These are phyloP conservation scores for Argentina anserina DNA, from an alignment of 306 rosid genomes.

Conservation along the genomic window DNA sequence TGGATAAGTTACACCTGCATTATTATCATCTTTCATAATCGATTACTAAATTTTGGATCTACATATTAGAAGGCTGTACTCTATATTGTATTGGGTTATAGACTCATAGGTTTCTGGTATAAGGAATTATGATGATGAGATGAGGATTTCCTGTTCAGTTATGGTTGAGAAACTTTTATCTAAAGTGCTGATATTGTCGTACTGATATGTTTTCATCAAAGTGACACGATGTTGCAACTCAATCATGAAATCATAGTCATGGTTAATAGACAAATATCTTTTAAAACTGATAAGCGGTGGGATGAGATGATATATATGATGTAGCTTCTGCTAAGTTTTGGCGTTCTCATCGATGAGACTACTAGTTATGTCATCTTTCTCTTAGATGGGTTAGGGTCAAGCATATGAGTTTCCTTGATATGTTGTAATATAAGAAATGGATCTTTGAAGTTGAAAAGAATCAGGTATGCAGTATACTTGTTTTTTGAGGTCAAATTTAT, in stretches of 20 bases:
- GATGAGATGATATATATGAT: neutral
- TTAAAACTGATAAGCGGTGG: neutral
- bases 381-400: neutral
- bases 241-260: neutral
- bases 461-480: neutral
- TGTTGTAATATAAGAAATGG: neutral
- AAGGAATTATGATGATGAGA: neutral
- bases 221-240: neutral
- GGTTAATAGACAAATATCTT: neutral
- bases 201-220: neutral
- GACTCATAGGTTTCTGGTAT: neutral
- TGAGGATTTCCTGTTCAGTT: neutral
- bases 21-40: neutral
- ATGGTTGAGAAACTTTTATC: neutral
- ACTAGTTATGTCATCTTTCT: neutral
- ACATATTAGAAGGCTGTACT: neutral
- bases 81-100: neutral
- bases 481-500: neutral
- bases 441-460: too few relatives aligned
- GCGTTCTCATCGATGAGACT: neutral
- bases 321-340: neutral
- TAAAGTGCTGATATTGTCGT: neutral
- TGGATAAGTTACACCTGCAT: constrained; percentile 43
- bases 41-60: neutral
- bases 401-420: neutral